phyloP scores from a whole-genome alignment of 495 filamentous ascomycete genomes.

The Hypomontagnella submonticulosa region DNA sequence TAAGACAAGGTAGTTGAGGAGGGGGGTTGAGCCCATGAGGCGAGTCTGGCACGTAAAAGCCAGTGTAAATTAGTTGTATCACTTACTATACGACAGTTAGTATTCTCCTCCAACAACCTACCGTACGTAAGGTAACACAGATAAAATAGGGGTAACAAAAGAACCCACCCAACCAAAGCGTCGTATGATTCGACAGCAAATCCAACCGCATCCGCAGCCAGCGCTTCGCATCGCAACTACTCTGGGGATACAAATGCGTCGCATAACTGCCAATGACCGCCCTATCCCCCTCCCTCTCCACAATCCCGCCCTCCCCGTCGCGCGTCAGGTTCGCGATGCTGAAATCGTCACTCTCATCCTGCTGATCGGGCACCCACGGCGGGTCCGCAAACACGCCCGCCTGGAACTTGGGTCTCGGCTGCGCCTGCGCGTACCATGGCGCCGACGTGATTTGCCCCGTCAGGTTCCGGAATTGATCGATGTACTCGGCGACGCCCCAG shows the following conservation, averaged over 20 bases:
- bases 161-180: slow-evolving; percentile 39
- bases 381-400: slow-evolving; percentile 48
- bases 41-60: background rate
- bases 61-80: background rate
- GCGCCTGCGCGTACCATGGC: slow-evolving; percentile 36
- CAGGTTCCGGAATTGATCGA: slow-evolving; percentile 44
- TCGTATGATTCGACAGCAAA: slow-evolving; percentile 42
- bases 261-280: slow-evolving; percentile 42
- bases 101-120: background rate
- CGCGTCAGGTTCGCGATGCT: slow-evolving; percentile 53
- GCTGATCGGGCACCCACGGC: slow-evolving; percentile 48
- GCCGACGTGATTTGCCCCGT: slow-evolving; percentile 39
- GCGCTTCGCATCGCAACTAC: slow-evolving; percentile 44
- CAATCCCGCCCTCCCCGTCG: slow-evolving; percentile 70
- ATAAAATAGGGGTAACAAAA: too few species aligned
- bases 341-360: slow-evolving; percentile 48
- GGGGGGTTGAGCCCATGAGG: background rate
- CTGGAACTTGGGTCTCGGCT: slow-evolving; percentile 39
- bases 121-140: background rate
- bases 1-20: background rate
- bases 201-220: slow-evolving; percentile 44
- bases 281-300: slow-evolving; percentile 68
- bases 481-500: slow-evolving; percentile 42
- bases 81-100: slow-evolving; percentile 26
- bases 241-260: slow-evolving; percentile 48